Conservation (phyloP, 768 basidiomycete genomes). For the Pholiota conissans region DNA sequence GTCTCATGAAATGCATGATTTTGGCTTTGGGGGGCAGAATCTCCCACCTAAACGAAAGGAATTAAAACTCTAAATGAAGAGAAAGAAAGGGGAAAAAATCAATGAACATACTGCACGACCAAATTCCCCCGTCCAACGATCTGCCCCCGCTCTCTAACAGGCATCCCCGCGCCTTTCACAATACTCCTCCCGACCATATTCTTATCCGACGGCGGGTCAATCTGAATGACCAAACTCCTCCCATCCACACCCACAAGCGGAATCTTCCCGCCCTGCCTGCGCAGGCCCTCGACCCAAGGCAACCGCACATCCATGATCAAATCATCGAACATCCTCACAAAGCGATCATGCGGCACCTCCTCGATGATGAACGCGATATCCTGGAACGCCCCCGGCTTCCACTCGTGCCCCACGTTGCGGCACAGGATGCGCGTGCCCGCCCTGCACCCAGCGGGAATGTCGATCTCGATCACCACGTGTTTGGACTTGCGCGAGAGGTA, state of each 20-base stretch:
- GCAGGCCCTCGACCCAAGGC: slow-evolving; percentile 53
- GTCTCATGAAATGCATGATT: slow-evolving; percentile 29
- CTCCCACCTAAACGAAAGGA: slow-evolving; percentile 35
- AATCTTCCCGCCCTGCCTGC: slow-evolving; percentile 47
- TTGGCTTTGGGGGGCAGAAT: slow-evolving; percentile 31
- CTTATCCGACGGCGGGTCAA: slow-evolving; percentile 55
- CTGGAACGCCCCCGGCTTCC: slow-evolving; percentile 53
- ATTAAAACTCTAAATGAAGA: background rate
- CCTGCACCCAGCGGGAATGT: slow-evolving; percentile 62
- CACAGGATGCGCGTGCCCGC: slow-evolving; percentile 61
- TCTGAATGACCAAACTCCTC: slow-evolving; percentile 45
- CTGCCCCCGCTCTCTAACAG: slow-evolving; percentile 51
- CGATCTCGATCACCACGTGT: slow-evolving; percentile 57
- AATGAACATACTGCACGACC: slow-evolving; percentile 51
- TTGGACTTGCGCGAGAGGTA: slow-evolving; percentile 48
- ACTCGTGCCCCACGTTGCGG: slow-evolving; percentile 66
- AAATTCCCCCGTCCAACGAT: slow-evolving; percentile 61
- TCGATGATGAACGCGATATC: slow-evolving; percentile 69
- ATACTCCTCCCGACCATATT: slow-evolving; percentile 48
- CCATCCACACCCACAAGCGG: slow-evolving; percentile 59
- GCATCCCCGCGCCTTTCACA: slow-evolving; percentile 70
- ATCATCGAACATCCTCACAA: slow-evolving; percentile 57
- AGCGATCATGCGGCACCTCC: slow-evolving; percentile 56
- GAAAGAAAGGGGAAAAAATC: slow-evolving; percentile 3
- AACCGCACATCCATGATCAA: slow-evolving; percentile 55